Evolutionary conservation across 1,284 basidiomycete genomes (phyloP).

Genomic region (Schizopora paradoxa): DNA sequence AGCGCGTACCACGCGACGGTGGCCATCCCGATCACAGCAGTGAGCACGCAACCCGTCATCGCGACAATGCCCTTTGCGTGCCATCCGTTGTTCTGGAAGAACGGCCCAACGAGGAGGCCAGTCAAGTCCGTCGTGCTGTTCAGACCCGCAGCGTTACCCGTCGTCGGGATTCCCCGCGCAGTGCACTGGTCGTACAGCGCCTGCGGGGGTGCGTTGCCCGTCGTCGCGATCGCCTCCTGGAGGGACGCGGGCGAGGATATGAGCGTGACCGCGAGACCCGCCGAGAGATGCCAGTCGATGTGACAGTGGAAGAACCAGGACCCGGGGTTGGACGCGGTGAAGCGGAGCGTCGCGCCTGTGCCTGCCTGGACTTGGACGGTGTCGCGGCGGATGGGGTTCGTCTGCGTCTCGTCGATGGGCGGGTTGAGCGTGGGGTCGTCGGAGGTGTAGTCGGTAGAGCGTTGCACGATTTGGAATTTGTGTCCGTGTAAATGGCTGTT

Average conservation of each 20-base stretch:
- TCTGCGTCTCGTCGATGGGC: slow-evolving; percentile 65
- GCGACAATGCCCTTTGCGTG: slow-evolving; percentile 75
- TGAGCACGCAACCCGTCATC: slow-evolving; percentile 80
- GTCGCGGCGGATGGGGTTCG: slow-evolving; percentile 85
- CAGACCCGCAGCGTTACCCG: slow-evolving; percentile 79
- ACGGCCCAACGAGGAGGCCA: slow-evolving; percentile 64
- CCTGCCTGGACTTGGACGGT: slow-evolving; percentile 62
- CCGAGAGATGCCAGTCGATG: slow-evolving; percentile 79
- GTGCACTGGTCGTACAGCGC: slow-evolving; percentile 68
- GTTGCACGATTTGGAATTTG: slow-evolving; percentile 73
- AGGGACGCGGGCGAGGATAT: slow-evolving; percentile 72
- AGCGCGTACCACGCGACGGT: slow-evolving; percentile 80
- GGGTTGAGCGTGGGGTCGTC: slow-evolving; percentile 78
- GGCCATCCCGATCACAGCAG: slow-evolving; percentile 76
- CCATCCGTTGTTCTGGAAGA: slow-evolving; percentile 73
- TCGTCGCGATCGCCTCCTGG: slow-evolving; percentile 22
- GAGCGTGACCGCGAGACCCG: slow-evolving; percentile 73
- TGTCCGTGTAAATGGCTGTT: slow-evolving; percentile 78
- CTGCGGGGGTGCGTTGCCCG: slow-evolving; percentile 38
- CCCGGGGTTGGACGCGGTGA: slow-evolving; percentile 79
- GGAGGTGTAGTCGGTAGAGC: slow-evolving; percentile 70
- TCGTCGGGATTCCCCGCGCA: slow-evolving; percentile 48
- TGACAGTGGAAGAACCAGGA: slow-evolving; percentile 82
- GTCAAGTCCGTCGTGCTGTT: slow-evolving; percentile 55
- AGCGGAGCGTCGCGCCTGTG: slow-evolving; percentile 58